phyloP scores from a whole-genome alignment of 2,329 filamentous ascomycete species.

The Penicillium sp. region DNA sequence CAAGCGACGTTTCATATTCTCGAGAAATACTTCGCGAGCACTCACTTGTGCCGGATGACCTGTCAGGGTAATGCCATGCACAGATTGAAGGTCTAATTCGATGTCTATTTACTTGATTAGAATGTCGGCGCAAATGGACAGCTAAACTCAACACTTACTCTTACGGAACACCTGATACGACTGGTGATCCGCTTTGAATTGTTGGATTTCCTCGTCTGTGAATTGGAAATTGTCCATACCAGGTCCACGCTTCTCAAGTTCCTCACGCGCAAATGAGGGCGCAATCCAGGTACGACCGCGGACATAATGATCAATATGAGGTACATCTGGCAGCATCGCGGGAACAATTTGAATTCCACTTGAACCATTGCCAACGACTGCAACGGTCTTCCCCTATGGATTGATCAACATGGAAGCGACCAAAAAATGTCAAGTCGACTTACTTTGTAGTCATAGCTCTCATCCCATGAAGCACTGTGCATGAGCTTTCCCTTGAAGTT shows the following conservation, averaged over 20 bases:
- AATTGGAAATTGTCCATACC: conserved; percentile 35
- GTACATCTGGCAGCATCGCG: conserved; percentile 41
- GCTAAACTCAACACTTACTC: conserved; percentile 17
- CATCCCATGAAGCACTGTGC: conserved; percentile 49
- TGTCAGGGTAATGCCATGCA: conserved; percentile 30
- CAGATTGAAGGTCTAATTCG: conserved; percentile 35
- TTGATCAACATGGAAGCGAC: not conserved
- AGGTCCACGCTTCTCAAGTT: conserved; percentile 29
- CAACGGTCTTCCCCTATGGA: conserved; percentile 34
- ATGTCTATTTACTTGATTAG: conserved; percentile 21
- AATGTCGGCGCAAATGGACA: not conserved
- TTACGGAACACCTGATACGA: conserved; percentile 38
- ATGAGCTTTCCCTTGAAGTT: conserved; percentile 49
- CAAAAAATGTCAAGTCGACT: not conserved
- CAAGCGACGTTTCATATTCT: conserved; percentile 38
- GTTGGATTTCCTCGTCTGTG: conserved; percentile 33
- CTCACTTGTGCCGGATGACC: conserved; percentile 31
- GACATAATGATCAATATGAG: conserved; percentile 40
- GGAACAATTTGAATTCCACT: conserved; percentile 47
- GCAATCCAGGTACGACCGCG: conserved; percentile 35
- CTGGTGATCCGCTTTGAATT: conserved; percentile 32
- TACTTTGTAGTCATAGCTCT: conserved; percentile 36
- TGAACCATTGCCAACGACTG: conserved; percentile 42
- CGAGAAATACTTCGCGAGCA: conserved; percentile 24
- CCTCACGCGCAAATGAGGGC: conserved; percentile 29